Evolutionary conservation across 208 protist genomes (phyloP).

Genomic region (Balamuthia mandrillaris): DNA sequence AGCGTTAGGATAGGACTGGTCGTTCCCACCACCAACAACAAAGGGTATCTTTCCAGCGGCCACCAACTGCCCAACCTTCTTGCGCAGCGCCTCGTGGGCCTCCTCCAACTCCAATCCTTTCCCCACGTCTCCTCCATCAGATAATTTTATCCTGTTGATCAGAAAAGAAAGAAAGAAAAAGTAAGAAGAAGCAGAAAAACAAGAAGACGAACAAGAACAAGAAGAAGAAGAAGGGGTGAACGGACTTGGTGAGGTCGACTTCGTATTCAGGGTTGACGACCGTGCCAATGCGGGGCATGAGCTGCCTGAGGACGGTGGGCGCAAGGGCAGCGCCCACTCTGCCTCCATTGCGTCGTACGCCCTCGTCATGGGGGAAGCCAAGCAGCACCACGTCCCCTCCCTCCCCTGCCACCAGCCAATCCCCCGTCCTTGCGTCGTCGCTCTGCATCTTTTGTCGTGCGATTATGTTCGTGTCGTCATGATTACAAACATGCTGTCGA

Average conservation of each 20-base stretch:
- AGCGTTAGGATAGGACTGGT: constrained; percentile 73
- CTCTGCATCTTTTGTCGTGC: neutral
- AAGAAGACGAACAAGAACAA: neutral
- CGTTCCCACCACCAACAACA: constrained; percentile 78
- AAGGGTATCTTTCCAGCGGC: constrained; percentile 65
- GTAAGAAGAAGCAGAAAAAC: neutral
- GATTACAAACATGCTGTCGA: neutral
- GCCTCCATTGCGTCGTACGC: constrained; percentile 72
- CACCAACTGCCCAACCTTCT: constrained; percentile 48
- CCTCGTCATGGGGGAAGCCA: constrained; percentile 77
- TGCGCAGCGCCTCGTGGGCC: constrained; percentile 53
- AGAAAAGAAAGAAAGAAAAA: neutral
- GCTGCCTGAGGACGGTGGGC: constrained; percentile 44
- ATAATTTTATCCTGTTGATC: neutral
- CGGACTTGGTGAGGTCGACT: constrained; percentile 43
- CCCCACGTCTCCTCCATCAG: neutral
- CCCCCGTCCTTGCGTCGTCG: too few relatives aligned
- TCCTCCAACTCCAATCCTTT: constrained; percentile 45
- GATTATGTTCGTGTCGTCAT: neutral
- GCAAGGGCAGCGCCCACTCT: constrained; percentile 63
- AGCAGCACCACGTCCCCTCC: constrained; percentile 70
- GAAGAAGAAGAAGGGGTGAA: neutral
- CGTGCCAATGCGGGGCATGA: constrained; percentile 49
- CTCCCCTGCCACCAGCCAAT: constrained; percentile 23
- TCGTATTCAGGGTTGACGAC: constrained; percentile 66